A percentile compares a stretch with the other conserved stretches of the same genome.
Evolutionary conservation across 164 flowering plant species (phyloP).

Genomic region (Amborella trichopoda): DNA sequence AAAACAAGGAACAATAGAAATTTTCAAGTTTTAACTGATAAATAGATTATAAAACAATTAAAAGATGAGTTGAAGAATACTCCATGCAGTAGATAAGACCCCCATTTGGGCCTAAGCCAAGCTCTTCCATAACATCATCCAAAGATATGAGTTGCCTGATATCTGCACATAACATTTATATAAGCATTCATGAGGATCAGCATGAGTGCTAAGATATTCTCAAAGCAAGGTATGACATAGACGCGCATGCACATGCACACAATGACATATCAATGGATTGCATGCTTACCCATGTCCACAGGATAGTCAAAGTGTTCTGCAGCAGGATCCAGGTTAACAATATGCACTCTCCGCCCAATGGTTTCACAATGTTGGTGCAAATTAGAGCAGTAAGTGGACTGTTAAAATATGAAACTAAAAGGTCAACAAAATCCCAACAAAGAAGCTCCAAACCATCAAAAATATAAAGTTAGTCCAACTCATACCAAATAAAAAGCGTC

Average conservation of each 20-base stretch:
- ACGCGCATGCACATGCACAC: no score
- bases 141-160: conserved; percentile 80
- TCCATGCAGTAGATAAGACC: conserved; percentile 98
- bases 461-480: neutral
- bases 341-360: conserved; percentile 46
- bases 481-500: no score
- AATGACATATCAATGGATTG: neutral
- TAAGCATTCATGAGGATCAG: no score
- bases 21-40: no score
- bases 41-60: neutral
- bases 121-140: conserved; percentile 99
- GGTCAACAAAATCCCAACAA: neutral
- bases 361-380: conserved; percentile 75
- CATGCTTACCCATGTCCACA: conserved; percentile 66
- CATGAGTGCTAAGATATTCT: no score
- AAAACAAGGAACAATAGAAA: no score
- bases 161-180: conserved; percentile 51
- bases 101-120: conserved; percentile 90
- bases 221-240: no score
- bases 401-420: conserved; percentile 6
- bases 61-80: conserved; percentile 47
- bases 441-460: neutral
- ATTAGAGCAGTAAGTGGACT: conserved; percentile 95
- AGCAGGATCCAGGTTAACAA: conserved; percentile 97
- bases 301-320: conserved; percentile 95